Conservation (phyloP, 75 land plant species). For the Pinus albicaulis region DNA sequence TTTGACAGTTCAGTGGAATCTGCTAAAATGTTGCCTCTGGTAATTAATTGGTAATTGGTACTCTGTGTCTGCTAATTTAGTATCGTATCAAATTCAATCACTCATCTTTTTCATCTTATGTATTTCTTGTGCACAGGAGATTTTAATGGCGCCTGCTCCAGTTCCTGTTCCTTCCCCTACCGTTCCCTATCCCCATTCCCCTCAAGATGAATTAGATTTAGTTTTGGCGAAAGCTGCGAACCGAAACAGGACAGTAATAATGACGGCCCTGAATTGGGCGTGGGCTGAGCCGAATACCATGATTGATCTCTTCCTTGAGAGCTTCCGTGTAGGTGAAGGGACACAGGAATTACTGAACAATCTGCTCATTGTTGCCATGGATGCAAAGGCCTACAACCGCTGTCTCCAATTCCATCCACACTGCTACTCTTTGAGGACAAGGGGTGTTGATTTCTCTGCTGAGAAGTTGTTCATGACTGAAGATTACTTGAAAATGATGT, state of each 20-base stretch:
- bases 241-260: conserved; percentile 30
- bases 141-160: not conserved
- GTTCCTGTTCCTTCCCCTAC: not conserved
- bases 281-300: conserved; percentile 37
- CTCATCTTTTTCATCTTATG: not conserved
- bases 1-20: too few species aligned
- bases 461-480: conserved; percentile 18
- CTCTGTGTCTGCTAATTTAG: too few species aligned
- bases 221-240: conserved; percentile 23
- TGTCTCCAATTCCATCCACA: conserved; percentile 9
- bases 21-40: too few species aligned
- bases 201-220: conserved; percentile 1
- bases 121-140: not conserved
- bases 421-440: conserved; percentile 4
- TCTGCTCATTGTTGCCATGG: conserved; percentile 34
- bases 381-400: conserved; percentile 16
- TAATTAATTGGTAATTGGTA: too few species aligned
- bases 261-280: conserved; percentile 40
- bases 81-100: too few species aligned
- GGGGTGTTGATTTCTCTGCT: conserved; percentile 8
- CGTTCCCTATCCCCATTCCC: not conserved
- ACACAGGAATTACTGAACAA: conserved; percentile 27
- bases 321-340: conserved; percentile 34
- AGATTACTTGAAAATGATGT: conserved; percentile 86
- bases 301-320: conserved; percentile 45